Evolutionary conservation across 2,329 filamentous ascomycete species (phyloP), one percentile per base, ranked within the genome.

Genomic region (Ophiostoma piceae): DNA sequence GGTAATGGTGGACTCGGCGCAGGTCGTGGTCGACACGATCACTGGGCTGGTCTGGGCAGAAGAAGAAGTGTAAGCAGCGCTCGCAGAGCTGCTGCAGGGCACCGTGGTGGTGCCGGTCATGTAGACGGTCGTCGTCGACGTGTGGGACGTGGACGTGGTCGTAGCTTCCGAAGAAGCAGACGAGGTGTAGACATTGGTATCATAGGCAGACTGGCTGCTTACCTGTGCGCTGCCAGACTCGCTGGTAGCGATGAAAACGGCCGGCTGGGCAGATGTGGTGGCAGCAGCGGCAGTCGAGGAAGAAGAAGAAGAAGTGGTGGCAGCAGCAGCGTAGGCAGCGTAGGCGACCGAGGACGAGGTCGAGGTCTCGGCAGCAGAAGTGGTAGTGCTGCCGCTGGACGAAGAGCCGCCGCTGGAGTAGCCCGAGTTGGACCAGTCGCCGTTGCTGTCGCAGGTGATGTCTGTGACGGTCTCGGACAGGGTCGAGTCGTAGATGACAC

Each of bases 401-500:
- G 62, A 68, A 2, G 70, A 62, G 66, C 62, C 12, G 35, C 66
- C 11, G 67, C 39, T 66, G 67, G 70, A 57, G 16, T 60, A 67
- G 67, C 54, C 54, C 3, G 66, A 57, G 26, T 37, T 35, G 43
- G 43, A 67, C 43, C 22, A 65, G 66, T 32, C 65, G 8, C 43
- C 54, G 11, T 0, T 29, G 60, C 47, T 43, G 11, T 67, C 47
- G 51, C 67, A 8, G 8, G 32, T 51, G 32, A 39, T 39, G 12
- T 37, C 51, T 2, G 70, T 39, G 62, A 69, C 39, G 0, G 72
- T 60, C 39, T 39, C 37, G 9, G 71, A 76, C 2, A 76, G 75
- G 7, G 75, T 74, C 5, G 80, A 80, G 29, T 79, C 69, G 0
- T 80, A 76, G 47, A 76, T 76, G 68, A 81, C 76, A 66, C 85